Evolutionary conservation across 2,329 filamentous ascomycete genomes (phyloP), one percentile per base, ranked within the genome.

Genomic region (Pseudonectria foliicola): DNA sequence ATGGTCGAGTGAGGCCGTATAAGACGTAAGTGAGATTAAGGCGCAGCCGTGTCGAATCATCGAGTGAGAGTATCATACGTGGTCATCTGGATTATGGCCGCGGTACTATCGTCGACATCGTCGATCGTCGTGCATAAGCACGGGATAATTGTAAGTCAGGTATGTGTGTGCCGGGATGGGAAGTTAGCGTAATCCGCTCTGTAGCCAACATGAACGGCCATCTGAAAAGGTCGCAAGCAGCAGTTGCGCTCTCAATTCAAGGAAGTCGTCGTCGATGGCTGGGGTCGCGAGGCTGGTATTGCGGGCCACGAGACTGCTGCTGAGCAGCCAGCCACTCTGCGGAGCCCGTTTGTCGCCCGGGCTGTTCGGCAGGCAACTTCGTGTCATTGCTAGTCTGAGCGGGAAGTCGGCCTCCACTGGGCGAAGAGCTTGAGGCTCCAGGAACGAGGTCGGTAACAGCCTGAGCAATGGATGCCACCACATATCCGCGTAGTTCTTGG

Each of bases 391-490:
- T 59, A 6, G 60, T 50, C 18, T 51, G 41, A 12, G 40, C 38
- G 12, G 52, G 44, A 24, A 49, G 37, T 33, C 43, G 37, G 38
- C 35, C 37, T 34, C 42, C 28, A 38, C 34, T 39, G 31, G 45
- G 44, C 29, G 54, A 42, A 29, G 55, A 51, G 32, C 49, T 52
- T 10, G 61, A 51, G 18, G 60, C 45, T 15, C 73, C 67, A 31
- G 79, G 73, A 25, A 81, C 70, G 31, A 85, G 73, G 44, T 78
- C 75, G 38, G 79, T 82, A 40, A 89, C 79, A 28, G 82, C 80
- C 49, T 80, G 75, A 10, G 84, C 76, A 46, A 90, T 84, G 4
- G 79, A 79, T 35, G 79, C 75, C 41, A 88, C 78, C 38, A 89
- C 79, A 50, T 83, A 84, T 47, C 74, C 73, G 39, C 84, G 75